phyloP scores from a whole-genome alignment of 1,139 yeast genomes.

The Dujonia santamariae region DNA sequence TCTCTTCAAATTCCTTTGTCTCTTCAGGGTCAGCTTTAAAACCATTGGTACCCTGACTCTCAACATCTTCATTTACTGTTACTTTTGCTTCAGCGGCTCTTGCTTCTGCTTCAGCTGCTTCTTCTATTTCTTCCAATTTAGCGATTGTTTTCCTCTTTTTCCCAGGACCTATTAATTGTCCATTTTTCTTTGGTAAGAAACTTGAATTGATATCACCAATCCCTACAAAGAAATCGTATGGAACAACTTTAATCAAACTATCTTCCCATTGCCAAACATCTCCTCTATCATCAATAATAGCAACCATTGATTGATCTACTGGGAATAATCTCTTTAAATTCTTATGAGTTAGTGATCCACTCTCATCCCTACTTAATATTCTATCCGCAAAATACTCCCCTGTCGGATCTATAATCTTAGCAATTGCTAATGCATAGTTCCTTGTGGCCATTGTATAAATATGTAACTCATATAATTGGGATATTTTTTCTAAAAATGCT shows the following conservation, averaged over 20 bases:
- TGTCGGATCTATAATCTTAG: constrained; percentile 86
- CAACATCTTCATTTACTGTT: constrained; percentile 7
- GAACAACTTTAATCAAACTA: constrained; percentile 86
- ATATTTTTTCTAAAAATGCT: constrained; percentile 63
- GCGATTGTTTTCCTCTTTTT: constrained; percentile 59
- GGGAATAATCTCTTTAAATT: constrained; percentile 88
- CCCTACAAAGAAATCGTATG: constrained; percentile 94
- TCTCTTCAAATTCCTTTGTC: constrained; percentile 10
- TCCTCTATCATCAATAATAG: constrained; percentile 94
- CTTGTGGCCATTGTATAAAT: constrained; percentile 99
- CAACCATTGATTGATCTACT: constrained; percentile 95
- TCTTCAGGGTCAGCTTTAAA: constrained; percentile 16
- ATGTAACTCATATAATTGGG: constrained; percentile 79
- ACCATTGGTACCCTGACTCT: too few relatives aligned
- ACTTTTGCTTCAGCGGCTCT: constrained; percentile 17
- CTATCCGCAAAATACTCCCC: constrained; percentile 88
- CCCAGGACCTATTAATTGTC: constrained; percentile 67
- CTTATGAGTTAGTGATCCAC: constrained; percentile 89
- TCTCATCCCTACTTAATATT: constrained; percentile 88
- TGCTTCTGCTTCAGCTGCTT: constrained; percentile 13
- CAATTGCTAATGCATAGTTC: constrained; percentile 87
- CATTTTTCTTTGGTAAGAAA: constrained; percentile 79
- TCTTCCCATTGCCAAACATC: constrained; percentile 99
- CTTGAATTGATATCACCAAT: constrained; percentile 97
- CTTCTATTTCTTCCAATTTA: constrained; percentile 38